Evolutionary conservation across 83 land plant genomes (phyloP).

Genomic region (Thuja plicata): DNA sequence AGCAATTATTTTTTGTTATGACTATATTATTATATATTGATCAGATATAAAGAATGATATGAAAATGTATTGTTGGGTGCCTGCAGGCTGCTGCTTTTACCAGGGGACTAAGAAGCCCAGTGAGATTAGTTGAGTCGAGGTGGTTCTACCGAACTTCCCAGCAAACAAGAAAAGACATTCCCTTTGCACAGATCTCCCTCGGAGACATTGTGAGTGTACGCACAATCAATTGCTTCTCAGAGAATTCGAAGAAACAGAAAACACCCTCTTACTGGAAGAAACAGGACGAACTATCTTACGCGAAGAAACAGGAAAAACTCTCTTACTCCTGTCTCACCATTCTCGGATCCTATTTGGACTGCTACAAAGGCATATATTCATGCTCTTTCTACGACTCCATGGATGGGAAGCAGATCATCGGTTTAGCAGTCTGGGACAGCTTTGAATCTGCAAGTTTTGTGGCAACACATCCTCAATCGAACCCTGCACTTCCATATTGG

Average conservation of each 20-base stretch:
- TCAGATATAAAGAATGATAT: too few relatives aligned
- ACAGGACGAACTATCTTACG: too few relatives aligned
- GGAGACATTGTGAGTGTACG: background rate
- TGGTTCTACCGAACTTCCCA: background rate
- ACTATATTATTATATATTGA: too few relatives aligned
- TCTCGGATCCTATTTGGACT: background rate
- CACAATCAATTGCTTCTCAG: background rate
- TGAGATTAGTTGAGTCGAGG: background rate
- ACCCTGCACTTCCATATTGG: too few relatives aligned
- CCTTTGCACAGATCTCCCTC: background rate
- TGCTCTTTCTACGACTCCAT: background rate
- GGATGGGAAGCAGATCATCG: too few relatives aligned
- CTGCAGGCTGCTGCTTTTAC: background rate
- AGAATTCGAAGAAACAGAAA: too few relatives aligned
- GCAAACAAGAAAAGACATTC: background rate
- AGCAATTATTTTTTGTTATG: too few relatives aligned
- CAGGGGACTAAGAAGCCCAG: background rate
- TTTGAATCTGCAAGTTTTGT: too few relatives aligned
- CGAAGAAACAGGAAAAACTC: background rate
- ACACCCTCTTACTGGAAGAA: too few relatives aligned
- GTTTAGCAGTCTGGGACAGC: too few relatives aligned
- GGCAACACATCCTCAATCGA: too few relatives aligned
- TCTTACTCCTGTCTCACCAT: background rate
- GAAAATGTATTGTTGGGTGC: too few relatives aligned
- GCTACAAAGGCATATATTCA: background rate